Evolutionary conservation across 1,139 yeast species (phyloP), one percentile per base, ranked within the genome.

Genomic region (Hyphopichia khmerensis): DNA sequence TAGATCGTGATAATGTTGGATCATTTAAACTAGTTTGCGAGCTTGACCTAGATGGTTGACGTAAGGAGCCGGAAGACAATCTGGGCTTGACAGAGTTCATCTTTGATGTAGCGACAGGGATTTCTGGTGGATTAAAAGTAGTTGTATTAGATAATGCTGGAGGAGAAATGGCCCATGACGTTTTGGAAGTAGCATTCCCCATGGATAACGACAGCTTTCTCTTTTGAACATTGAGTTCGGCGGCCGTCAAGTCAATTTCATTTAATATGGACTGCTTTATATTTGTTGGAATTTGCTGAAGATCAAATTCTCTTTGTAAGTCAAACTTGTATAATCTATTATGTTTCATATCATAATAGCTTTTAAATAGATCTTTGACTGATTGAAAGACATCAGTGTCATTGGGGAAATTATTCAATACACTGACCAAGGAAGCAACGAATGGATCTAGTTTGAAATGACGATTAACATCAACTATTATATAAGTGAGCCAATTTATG

Each of bases 261-360:
- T 53, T 51, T 46, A 75, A 53, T 1, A 77, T 51, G 10, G 56
- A 51, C 3, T 57, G 51, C 1, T 67, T 64, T 17, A 59, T 51
- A 23, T 53, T 43, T 2, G 52, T 41, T 0, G 67, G 60, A 1
- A 80, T 64, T n/a, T 63, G 59, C 40, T 73, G 74, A 7, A 52
- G 48, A 32, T 66, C 64, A 46, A 85, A 52, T 41, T 80, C 82
- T 21, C 65, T 64, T 4, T 72, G 62, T 32, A 86, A 65, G 43
- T 81, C 87, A 16, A 60, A 64, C 49, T 71, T 69, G 15, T 59
- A 59, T 34, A 59, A 45, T 31, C 55, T 49, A 43, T 67, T 67
- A 21, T 57, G 63, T 43, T 57, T 59, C 43, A 60, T 45, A 32
- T 53, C 53, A 46, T 65, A 69, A 51, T 63, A 68, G 40, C 50